phyloP scores from a whole-genome alignment of 2,329 filamentous ascomycete genomes.

The Fusarium caatingaense region DNA sequence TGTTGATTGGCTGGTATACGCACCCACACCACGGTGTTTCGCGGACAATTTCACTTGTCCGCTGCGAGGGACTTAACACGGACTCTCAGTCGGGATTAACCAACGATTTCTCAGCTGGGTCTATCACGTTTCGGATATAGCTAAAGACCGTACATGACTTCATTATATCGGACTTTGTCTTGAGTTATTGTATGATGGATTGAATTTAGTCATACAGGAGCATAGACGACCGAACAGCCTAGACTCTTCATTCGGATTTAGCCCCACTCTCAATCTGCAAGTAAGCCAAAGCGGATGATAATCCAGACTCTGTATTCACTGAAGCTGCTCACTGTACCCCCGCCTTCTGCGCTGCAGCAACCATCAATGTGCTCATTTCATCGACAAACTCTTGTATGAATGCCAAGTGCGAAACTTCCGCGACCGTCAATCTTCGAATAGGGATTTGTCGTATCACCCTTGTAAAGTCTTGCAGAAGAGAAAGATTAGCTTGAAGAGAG shows the following conservation, averaged over 20 bases:
- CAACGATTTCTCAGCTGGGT: neutral
- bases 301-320: too few species aligned
- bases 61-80: slow-evolving; percentile 1
- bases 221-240: too few species aligned
- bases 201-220: too few species aligned
- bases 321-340: neutral
- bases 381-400: neutral
- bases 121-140: neutral
- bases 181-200: too few species aligned
- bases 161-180: neutral
- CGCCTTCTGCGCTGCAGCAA: neutral
- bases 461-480: neutral
- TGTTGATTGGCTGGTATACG: slow-evolving; percentile 5
- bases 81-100: slow-evolving; percentile 11
- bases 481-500: accelerated
- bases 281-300: too few species aligned
- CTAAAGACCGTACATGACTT: neutral
- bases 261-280: too few species aligned
- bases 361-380: neutral
- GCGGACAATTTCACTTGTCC: slow-evolving; percentile 24
- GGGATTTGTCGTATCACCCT: neutral
- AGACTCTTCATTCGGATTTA: too few species aligned
- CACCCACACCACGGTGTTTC: neutral
- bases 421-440: neutral
- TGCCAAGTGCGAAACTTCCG: neutral